Percentiles rank a stretch among this genome's conserved stretches.
phyloP scores from a whole-genome alignment of 202 grass and related monocot species.

The Dendrocalamus latiflorus region DNA sequence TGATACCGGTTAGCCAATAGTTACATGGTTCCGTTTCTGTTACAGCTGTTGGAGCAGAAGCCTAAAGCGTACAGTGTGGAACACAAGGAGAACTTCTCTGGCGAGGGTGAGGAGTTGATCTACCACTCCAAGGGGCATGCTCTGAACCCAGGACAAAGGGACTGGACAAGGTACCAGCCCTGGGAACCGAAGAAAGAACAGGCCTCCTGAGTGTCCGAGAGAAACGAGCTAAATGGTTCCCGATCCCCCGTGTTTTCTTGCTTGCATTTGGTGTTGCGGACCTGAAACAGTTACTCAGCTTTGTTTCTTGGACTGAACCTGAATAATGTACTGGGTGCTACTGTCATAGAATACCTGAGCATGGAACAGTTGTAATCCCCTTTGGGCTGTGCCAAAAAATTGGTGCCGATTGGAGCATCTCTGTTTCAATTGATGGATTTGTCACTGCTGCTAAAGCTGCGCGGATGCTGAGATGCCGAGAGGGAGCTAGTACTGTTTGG shows the following conservation, averaged over 20 bases:
- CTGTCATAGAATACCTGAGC: background rate
- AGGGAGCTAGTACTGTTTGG: background rate
- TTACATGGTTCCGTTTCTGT: background rate
- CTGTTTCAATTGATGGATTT: background rate
- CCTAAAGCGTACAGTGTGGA: slow-evolving; percentile 64
- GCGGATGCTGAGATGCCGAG: background rate
- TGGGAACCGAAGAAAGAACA: slow-evolving; percentile 76
- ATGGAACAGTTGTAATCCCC: background rate
- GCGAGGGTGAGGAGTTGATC: slow-evolving; percentile 79
- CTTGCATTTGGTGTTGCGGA: background rate
- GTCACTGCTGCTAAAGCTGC: background rate
- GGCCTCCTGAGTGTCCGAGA: background rate
- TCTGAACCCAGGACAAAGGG: slow-evolving; percentile 67
- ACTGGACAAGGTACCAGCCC: slow-evolving; percentile 88
- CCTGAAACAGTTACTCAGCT: background rate
- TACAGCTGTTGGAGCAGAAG: slow-evolving; percentile 65
- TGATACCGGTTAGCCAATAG: background rate
- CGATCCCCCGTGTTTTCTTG: slow-evolving; percentile 5
- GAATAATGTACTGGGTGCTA: slow-evolving; percentile 7
- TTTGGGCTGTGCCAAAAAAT: background rate
- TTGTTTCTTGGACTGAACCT: background rate
- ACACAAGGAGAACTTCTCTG: slow-evolving; percentile 82
- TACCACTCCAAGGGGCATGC: slow-evolving; percentile 97
- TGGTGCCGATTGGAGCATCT: background rate
- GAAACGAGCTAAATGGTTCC: background rate